These are phyloP conservation scores for Trypanosoma lewisi DNA, from an alignment of 208 protist species.

Conservation along the genomic window DNA sequence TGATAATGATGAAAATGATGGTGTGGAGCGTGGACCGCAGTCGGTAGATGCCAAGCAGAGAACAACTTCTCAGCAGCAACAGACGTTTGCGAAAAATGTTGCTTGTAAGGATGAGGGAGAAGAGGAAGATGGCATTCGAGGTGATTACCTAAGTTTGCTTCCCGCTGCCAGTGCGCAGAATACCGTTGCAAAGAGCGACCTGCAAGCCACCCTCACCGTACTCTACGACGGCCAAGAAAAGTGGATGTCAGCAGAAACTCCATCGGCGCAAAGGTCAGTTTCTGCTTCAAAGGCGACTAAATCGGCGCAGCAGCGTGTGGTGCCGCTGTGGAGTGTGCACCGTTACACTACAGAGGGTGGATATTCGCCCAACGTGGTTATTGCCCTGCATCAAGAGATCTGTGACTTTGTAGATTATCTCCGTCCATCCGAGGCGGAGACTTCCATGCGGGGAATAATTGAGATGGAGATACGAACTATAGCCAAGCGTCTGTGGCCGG, in stretches of 20 bases:
- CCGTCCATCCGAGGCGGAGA: conserved; percentile 71
- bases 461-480: conserved; percentile 51
- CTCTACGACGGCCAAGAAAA: not conserved
- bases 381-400: conserved; percentile 85
- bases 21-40: conserved; percentile 38
- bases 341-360: conserved; percentile 33
- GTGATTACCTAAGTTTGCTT: conserved; percentile 57
- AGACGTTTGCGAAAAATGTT: too few relatives aligned
- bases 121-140: conserved; percentile 35
- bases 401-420: conserved; percentile 80
- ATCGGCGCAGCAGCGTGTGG: conserved; percentile 8
- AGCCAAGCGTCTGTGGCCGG: conserved; percentile 74
- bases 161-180: conserved; percentile 7
- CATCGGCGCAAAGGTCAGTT: not conserved
- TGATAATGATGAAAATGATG: conserved; percentile 30
- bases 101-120: not conserved
- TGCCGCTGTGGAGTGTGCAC: conserved; percentile 36
- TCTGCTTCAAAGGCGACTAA: not conserved
- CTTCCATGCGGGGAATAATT: conserved; percentile 74
- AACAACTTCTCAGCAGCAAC: too few relatives aligned
- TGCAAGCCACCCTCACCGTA: conserved; percentile 44
- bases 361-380: conserved; percentile 48
- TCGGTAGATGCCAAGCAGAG: conserved; percentile 18
- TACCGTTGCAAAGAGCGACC: conserved; percentile 19
- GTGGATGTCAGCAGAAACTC: not conserved